Percentiles rank a stretch among this genome's conserved stretches.
Conservation (phyloP, 208 protist species). For the Leishmania amazonensis region DNA sequence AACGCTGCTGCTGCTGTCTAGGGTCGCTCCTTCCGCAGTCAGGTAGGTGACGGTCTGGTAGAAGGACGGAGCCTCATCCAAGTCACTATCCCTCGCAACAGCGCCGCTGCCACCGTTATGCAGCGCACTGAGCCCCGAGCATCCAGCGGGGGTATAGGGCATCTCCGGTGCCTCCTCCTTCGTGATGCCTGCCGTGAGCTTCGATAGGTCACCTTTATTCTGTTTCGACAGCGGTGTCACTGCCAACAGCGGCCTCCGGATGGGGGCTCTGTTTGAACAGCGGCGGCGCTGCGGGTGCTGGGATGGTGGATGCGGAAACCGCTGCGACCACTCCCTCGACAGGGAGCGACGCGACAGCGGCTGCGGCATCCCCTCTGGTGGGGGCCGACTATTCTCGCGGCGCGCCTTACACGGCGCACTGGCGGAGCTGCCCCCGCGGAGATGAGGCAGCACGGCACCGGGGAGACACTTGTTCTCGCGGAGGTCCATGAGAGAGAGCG, state of each 20-base stretch:
- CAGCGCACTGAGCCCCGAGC: background rate
- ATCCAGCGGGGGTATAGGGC: background rate
- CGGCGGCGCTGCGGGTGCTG: background rate
- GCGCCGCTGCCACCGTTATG: background rate
- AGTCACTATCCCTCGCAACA: background rate
- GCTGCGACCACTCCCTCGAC: background rate
- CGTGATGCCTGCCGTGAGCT: background rate
- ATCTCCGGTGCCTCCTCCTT: background rate
- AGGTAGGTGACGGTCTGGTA: constrained; percentile 26
- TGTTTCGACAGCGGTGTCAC: background rate
- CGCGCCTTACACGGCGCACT: constrained; percentile 4
- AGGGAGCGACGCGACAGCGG: background rate
- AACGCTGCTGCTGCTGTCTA: background rate
- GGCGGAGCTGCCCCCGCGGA: background rate
- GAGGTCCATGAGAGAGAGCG: constrained; percentile 7
- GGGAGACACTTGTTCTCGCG: background rate
- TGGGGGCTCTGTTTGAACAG: background rate
- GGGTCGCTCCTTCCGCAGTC: background rate
- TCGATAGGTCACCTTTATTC: background rate
- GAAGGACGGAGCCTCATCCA: constrained; percentile 7
- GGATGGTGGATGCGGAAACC: background rate
- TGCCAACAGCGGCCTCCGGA: background rate
- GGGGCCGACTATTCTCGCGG: background rate
- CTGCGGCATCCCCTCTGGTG: background rate
- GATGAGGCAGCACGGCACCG: background rate